Evolutionary conservation across 768 basidiomycete species (phyloP).

Genomic region (Glaciozyma antarctica): DNA sequence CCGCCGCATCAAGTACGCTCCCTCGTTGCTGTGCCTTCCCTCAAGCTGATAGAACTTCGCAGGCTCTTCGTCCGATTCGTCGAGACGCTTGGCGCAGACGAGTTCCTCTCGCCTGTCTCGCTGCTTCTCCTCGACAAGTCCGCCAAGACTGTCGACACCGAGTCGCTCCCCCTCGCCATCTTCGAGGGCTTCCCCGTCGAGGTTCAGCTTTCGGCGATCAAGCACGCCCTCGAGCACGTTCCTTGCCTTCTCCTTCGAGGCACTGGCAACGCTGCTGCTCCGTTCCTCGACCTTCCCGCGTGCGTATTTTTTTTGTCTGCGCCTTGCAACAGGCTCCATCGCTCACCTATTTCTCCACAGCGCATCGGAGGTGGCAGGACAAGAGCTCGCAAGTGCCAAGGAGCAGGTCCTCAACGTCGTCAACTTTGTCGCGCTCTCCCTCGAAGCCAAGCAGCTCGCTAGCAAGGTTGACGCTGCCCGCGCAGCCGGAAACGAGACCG

Average conservation of each 20-base stretch:
- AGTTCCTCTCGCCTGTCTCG: slow-evolving; percentile 70
- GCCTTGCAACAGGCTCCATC: background rate
- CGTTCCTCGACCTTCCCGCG: slow-evolving; percentile 14
- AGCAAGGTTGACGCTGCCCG: slow-evolving; percentile 30
- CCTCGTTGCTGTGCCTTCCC: background rate
- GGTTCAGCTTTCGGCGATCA: slow-evolving; percentile 40
- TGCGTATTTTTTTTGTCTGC: background rate
- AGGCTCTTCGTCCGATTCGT: slow-evolving; percentile 86
- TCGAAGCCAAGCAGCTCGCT: slow-evolving; percentile 34
- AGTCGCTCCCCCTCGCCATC: slow-evolving; percentile 58
- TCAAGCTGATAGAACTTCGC: background rate
- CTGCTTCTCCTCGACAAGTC: slow-evolving; percentile 78
- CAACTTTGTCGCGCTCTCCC: slow-evolving; percentile 45
- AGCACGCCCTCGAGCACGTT: slow-evolving; percentile 59
- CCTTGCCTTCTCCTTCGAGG: slow-evolving; percentile 47
- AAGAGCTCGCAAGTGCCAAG: slow-evolving; percentile 4
- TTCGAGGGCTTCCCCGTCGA: slow-evolving; percentile 33
- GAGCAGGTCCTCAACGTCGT: slow-evolving; percentile 54
- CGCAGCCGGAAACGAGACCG: slow-evolving; percentile 8
- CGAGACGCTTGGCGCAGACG: slow-evolving; percentile 64
- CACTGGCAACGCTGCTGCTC: slow-evolving; percentile 14
- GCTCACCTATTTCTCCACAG: background rate
- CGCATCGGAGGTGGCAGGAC: too few species aligned
- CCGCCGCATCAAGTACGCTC: slow-evolving; percentile 68
- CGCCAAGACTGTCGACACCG: slow-evolving; percentile 56